A percentile compares a stretch with the other conserved stretches of the same genome.
These are phyloP conservation scores for Penicillium sp. DNA, from an alignment of 2,329 filamentous ascomycete species.

Conservation along the genomic window DNA sequence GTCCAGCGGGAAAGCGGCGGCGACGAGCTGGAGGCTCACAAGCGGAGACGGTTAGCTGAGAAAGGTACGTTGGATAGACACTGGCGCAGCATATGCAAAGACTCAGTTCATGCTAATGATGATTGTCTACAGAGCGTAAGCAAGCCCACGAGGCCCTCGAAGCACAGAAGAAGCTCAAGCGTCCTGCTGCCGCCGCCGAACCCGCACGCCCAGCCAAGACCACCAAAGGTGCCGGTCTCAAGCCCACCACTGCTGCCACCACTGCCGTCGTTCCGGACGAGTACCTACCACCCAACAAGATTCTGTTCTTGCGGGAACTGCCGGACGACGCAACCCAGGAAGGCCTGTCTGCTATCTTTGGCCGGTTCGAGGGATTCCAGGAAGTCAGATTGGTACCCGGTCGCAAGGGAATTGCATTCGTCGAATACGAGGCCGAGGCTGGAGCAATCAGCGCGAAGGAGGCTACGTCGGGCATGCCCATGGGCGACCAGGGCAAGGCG, in stretches of 20 bases:
- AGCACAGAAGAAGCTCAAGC: slow-evolving; percentile 72
- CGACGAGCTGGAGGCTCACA: slow-evolving; percentile 84
- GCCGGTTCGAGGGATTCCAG: slow-evolving; percentile 87
- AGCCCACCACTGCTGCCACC: slow-evolving; percentile 66
- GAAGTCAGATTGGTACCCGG: slow-evolving; percentile 89
- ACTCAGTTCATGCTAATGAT: slow-evolving; percentile 2
- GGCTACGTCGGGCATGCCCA: slow-evolving; percentile 77
- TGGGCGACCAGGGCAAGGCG: slow-evolving; percentile 70
- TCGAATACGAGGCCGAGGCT: slow-evolving; percentile 89
- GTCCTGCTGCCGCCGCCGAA: slow-evolving; percentile 50
- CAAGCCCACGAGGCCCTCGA: slow-evolving; percentile 79
- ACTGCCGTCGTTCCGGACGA: slow-evolving; percentile 88
- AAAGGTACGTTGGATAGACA: slow-evolving; percentile 62
- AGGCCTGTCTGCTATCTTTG: slow-evolving; percentile 74
- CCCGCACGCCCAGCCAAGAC: slow-evolving; percentile 64
- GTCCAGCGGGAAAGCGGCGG: slow-evolving; percentile 69
- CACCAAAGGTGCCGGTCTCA: slow-evolving; percentile 69
- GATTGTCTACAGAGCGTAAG: slow-evolving; percentile 58
- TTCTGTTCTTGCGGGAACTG: slow-evolving; percentile 87
- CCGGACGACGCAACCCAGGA: slow-evolving; percentile 84
- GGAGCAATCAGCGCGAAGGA: slow-evolving; percentile 93
- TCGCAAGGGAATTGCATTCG: slow-evolving; percentile 85
- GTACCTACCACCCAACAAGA: slow-evolving; percentile 96
- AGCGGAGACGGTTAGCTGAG: slow-evolving; percentile 77
- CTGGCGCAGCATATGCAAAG: not conserved